A percentile compares a stretch with the other conserved stretches of the same genome.
phyloP scores from a whole-genome alignment of 305 asterid genomes.

The Galium porrigens region DNA sequence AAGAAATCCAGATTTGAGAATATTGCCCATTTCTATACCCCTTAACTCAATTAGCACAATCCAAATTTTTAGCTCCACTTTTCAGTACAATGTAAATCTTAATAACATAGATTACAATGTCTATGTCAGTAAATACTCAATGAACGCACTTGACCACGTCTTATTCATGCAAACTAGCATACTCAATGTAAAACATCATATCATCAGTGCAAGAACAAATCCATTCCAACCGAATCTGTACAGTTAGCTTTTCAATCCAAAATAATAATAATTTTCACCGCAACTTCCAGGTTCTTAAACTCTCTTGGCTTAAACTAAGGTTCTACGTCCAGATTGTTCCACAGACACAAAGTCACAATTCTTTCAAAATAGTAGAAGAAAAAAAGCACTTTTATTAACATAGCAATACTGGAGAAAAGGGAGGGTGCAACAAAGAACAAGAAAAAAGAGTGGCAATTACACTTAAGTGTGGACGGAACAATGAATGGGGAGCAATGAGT shows the following conservation, averaged over 20 bases:
- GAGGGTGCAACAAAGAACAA: not conserved
- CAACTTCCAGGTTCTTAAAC: not conserved
- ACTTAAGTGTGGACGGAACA: conserved; percentile 72
- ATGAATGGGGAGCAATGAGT: conserved; percentile 78
- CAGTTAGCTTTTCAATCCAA: not conserved
- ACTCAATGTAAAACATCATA: conserved; percentile 1
- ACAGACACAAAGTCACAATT: not conserved
- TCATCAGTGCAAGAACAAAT: not conserved
- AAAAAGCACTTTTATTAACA: not conserved
- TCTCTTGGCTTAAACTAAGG: not conserved
- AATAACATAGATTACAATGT: not conserved
- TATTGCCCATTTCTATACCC: not conserved
- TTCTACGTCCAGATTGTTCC: not conserved
- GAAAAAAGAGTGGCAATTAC: conserved; percentile 27
- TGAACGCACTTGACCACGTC: not conserved
- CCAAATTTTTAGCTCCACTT: not conserved
- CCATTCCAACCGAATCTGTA: not conserved
- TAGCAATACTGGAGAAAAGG: not conserved
- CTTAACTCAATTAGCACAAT: not conserved
- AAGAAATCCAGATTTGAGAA: not conserved
- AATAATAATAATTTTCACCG: not conserved
- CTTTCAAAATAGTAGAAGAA: not conserved
- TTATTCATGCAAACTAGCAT: not conserved
- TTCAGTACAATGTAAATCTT: not conserved
- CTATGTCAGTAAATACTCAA: not conserved